Percentiles rank a stretch among this genome's conserved stretches.
These are phyloP conservation scores for Raphanus sativus DNA, from an alignment of 345 rosid genomes.

Conservation along the genomic window DNA sequence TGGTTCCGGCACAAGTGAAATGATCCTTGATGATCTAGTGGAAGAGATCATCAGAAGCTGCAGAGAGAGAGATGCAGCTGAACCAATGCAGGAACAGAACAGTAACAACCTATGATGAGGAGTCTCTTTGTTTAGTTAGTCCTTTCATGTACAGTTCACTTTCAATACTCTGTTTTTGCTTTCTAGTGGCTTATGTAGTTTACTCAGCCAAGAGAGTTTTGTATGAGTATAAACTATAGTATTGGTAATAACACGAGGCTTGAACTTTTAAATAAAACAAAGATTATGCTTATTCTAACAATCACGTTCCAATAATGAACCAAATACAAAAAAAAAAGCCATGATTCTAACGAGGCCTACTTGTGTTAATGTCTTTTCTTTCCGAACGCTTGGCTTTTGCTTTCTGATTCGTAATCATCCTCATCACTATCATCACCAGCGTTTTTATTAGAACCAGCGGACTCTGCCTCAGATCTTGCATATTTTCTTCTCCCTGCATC, in stretches of 20 bases:
- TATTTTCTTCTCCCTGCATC: conserved; percentile 56
- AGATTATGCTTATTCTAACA: neutral
- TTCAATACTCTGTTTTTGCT: neutral
- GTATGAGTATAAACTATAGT: neutral
- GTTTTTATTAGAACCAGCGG: conserved; percentile 18
- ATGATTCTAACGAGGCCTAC: conserved; percentile 6
- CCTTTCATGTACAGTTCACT: conserved; percentile 31
- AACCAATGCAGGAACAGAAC: conserved; percentile 9
- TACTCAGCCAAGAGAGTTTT: neutral
- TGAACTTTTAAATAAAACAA: neutral
- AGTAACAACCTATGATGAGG: conserved; percentile 13
- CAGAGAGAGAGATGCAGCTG: conserved; percentile 15
- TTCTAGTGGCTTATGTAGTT: neutral
- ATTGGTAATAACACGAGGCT: neutral
- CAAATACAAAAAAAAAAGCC: conserved; percentile 28
- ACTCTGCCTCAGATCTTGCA: conserved; percentile 37
- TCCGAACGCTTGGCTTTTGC: conserved; percentile 44
- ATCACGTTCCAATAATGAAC: conserved; percentile 6
- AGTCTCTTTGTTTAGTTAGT: conserved; percentile 15
- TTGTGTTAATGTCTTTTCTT: conserved; percentile 35
- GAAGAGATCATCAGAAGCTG: conserved; percentile 51
- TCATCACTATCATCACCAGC: conserved; percentile 34
- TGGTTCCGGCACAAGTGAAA: conserved; percentile 50
- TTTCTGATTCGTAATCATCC: conserved; percentile 48
- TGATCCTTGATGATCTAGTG: conserved; percentile 64